Percentiles rank a stretch among this genome's conserved stretches.
Conservation (phyloP, 2,329 filamentous ascomycete genomes). For the Hypoxylon sp. region DNA sequence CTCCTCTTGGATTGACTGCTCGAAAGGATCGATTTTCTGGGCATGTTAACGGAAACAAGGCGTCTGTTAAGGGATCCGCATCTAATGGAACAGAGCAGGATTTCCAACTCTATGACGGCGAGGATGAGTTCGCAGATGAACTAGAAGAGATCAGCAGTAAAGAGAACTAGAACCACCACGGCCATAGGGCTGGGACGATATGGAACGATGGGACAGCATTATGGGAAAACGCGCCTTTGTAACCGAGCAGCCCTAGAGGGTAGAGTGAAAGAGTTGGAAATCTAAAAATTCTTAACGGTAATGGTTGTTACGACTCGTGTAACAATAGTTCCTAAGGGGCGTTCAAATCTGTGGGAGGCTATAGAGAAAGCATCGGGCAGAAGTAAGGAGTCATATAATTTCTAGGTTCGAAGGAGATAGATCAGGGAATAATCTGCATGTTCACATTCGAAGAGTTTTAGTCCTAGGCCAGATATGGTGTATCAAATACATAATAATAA, state of each 20-base stretch:
- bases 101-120: conserved; percentile 26
- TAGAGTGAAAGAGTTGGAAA: background rate
- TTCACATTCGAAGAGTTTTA: background rate
- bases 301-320: background rate
- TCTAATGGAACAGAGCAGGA: background rate
- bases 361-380: background rate
- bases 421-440: background rate
- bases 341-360: background rate
- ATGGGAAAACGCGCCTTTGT: background rate
- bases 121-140: conserved; percentile 17
- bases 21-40: background rate
- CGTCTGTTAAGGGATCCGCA: background rate
- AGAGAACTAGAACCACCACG: background rate
- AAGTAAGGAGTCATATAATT: background rate
- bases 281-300: background rate
- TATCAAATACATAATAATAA: background rate
- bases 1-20: background rate
- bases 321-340: background rate
- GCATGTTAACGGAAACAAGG: too few species aligned
- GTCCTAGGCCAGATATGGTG: background rate
- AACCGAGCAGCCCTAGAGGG: background rate
- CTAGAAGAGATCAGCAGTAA: conserved; percentile 7
- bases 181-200: background rate
- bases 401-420: too few species aligned
- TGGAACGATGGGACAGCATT: background rate